These are phyloP conservation scores for Lobosporangium transversale DNA, from an alignment of 192 early-diverging fungal species.

Conservation along the genomic window DNA sequence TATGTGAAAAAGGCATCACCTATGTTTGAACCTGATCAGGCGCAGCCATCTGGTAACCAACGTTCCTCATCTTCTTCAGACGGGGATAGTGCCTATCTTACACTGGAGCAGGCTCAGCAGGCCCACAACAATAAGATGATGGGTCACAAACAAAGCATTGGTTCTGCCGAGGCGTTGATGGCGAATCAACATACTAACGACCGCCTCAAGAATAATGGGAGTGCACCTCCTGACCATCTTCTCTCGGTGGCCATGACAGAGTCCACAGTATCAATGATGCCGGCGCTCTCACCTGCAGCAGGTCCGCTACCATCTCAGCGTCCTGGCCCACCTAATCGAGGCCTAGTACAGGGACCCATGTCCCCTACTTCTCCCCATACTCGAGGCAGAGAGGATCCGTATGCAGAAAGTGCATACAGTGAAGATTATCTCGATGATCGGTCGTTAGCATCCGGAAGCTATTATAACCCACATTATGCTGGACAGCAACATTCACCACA, in stretches of 20 bases:
- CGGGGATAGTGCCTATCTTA: slow-evolving; percentile 23
- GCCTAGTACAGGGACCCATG: neutral
- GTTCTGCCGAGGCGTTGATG: slow-evolving; percentile 24
- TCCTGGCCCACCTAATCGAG: slow-evolving; percentile 2
- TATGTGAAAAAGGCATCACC: slow-evolving; percentile 7
- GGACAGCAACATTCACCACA: neutral
- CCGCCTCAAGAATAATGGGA: neutral
- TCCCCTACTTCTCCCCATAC: slow-evolving; percentile 9
- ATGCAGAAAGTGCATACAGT: slow-evolving; percentile 43
- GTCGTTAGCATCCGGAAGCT: slow-evolving; percentile 13
- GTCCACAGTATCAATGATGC: slow-evolving; percentile 40
- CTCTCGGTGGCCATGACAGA: slow-evolving; percentile 23
- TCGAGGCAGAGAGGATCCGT: slow-evolving; percentile 11
- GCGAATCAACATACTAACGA: neutral
- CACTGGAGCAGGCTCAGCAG: slow-evolving; percentile 28
- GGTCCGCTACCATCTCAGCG: slow-evolving; percentile 8
- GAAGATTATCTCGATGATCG: slow-evolving; percentile 30
- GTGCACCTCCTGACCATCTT: slow-evolving; percentile 4
- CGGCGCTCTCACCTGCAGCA: slow-evolving; percentile 12
- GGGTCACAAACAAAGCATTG: slow-evolving; percentile 44
- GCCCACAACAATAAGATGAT: slow-evolving; percentile 35
- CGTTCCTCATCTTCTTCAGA: slow-evolving; percentile 24
- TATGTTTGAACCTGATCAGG: neutral
- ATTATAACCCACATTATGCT: slow-evolving; percentile 2
- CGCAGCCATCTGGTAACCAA: neutral